Evolutionary conservation across 805 yeast species (phyloP), one percentile per base, ranked within the genome.

Genomic region (Wickerhamiella qilinensis): DNA sequence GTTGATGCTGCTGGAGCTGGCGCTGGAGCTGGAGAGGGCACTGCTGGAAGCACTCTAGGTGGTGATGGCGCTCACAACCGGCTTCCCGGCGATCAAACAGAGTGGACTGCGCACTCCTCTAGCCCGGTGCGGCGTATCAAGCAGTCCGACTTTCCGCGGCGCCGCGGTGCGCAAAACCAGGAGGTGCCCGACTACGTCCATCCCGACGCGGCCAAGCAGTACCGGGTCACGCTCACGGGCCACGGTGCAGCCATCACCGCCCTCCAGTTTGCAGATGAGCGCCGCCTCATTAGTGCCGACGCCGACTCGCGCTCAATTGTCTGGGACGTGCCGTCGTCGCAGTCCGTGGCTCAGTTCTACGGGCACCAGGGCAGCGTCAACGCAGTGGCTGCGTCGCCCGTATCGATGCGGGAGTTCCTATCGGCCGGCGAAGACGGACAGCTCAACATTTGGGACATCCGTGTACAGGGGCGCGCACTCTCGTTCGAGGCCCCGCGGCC

Each of bases 291-390:
- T 2, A 36, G 43, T 9, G 49, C 39, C 19, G 33, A 42, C 1
- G 42, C 41, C 16, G 49, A 46, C 16, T 29, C 37, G n/a, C 27
- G 24, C n/a, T 33, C 39, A 9, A 24, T 35, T n/a, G 35, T 85
- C 36, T 88, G 97, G 97, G 97, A 88, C 58, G 64, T 88, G 37
- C 71, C 84, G 5, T 77, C 86, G 6, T 83, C 93, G 48, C 93
- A 83, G 56, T 80, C 93, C 3, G 93, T 86, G 2, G 65, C 94
- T 42, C 94, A 84, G 53, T 84, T 84, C 54, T 83, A 83, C 49
- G 96, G 96, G 0, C 96, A 86, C 54, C 88, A 80, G 45, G 88
- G 85, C 54, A 94, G 94, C 16, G 94, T 86, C 3, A 82, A 83
- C 0, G 79, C 94, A 53, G 93, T 83, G 16, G 95, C 94, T 2